A percentile compares a stretch with the other conserved stretches of the same genome.
Evolutionary conservation across 768 basidiomycete species (phyloP).

Genomic region (Hortiboletus flavorubellus): DNA sequence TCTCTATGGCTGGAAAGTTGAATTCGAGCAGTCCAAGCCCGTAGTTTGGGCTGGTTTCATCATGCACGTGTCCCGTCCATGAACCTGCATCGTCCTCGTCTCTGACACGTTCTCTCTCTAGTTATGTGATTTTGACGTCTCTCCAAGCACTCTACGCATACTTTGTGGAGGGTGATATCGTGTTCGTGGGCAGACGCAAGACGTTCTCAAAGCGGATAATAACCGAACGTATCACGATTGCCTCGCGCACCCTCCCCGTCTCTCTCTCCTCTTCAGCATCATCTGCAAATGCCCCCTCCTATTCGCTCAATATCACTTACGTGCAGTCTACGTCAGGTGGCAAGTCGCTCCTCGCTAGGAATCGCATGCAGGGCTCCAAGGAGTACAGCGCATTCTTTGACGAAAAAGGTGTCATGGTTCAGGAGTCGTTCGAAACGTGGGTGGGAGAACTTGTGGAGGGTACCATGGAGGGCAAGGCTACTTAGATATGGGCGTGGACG

Average conservation of each 20-base stretch:
- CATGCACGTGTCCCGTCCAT: conserved; percentile 47
- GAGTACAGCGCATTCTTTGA: conserved; percentile 79
- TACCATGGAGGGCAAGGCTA: conserved; percentile 65
- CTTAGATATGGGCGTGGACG: conserved; percentile 27
- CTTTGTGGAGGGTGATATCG: conserved; percentile 77
- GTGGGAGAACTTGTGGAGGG: conserved; percentile 68
- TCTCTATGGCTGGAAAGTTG: conserved; percentile 80
- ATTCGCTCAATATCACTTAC: conserved; percentile 64
- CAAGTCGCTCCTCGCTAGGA: conserved; percentile 77
- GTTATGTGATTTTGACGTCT: conserved; percentile 71
- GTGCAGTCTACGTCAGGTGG: conserved; percentile 80
- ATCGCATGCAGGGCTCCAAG: conserved; percentile 53
- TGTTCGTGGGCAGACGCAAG: conserved; percentile 89
- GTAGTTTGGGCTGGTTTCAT: conserved; percentile 77
- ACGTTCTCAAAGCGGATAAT: conserved; percentile 91
- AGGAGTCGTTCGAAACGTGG: conserved; percentile 74
- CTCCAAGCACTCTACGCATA: conserved; percentile 80
- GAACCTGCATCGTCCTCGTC: not conserved
- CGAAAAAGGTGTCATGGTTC: conserved; percentile 72
- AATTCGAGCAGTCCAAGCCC: conserved; percentile 87
- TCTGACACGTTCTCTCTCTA: conserved; percentile 30
- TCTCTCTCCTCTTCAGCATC: conserved; percentile 12
- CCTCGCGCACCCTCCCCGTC: conserved; percentile 60
- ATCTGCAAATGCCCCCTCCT: conserved; percentile 56
- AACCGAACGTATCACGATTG: conserved; percentile 82